Evolutionary conservation across 331 rosid genomes (phyloP), one percentile per base, ranked within the genome.

Genomic region (Cydonia oblonga): DNA sequence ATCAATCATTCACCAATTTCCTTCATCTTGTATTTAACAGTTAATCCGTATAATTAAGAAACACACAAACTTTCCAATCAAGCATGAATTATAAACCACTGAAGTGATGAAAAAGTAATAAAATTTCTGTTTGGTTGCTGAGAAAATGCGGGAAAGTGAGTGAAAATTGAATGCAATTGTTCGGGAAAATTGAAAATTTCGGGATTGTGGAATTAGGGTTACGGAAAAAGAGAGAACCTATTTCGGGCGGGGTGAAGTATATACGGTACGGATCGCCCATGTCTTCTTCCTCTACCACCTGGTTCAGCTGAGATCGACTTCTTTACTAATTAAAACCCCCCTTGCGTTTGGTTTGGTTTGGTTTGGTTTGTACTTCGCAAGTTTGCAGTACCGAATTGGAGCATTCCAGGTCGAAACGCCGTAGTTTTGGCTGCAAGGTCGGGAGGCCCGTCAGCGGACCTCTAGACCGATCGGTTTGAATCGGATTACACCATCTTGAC

Each of bases 211-310:
- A 71, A 57, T 72, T 53, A 58, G 69, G 59, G 70, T 59, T 59
- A 23, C 42, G 38, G 35, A 5, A 56, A 59, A 69, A 25, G 13
- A 57, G 62, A 22, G 15, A 66, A 82, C 90, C 90, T 82, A 69
- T 49, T 29, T 85, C 78, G 9, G 75, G 29, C 5, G 81, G 8
- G 76, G 86, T 16, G 66, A 15, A 30, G 78, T 82, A 82, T 52
- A 86, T 70, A 70, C 70, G 71, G 58, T 82, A 76, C 53, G 95
- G 88, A 70, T 89, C 90, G 66, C 78, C 86, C 97, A 84, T 88
- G 53, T 61, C 77, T 23, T 73, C 22, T 22, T 6, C 38, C 11
- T 35, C 3, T 35, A 3, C 51, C 74, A 13, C 20, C 28, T 13
- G 10, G 10, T 30, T 29, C 67, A 1, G 67, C 18, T 49, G 54